Percentiles rank a stretch among this genome's conserved stretches.
Conservation (phyloP, 805 yeast species). For the Suhomyces faveliae region DNA sequence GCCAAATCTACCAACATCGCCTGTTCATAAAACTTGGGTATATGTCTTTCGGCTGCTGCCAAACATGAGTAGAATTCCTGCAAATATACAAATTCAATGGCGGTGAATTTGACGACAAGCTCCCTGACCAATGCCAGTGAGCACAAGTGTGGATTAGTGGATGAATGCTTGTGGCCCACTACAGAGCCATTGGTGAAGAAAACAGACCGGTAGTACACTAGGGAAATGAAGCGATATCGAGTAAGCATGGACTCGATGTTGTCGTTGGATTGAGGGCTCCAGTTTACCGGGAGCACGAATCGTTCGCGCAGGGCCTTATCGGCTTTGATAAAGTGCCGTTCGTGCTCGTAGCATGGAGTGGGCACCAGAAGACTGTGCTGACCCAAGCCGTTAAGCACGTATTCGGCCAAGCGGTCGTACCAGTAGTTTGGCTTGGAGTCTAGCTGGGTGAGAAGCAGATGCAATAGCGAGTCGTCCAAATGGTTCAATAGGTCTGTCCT, state of each 20-base stretch:
- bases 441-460: conserved; percentile 21
- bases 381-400: conserved; percentile 28
- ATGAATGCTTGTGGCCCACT: conserved; percentile 1
- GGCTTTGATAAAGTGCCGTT: conserved; percentile 20
- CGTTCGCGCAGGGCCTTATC: conserved; percentile 17
- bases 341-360: conserved; percentile 26
- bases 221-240: conserved; percentile 20
- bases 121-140: conserved; percentile 10
- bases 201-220: conserved; percentile 19
- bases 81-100: conserved; percentile 11
- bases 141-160: neutral
- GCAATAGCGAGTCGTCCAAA: conserved; percentile 8
- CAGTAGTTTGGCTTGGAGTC: conserved; percentile 21
- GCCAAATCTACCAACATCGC: conserved; percentile 12
- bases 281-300: conserved; percentile 6
- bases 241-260: conserved; percentile 27
- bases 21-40: conserved; percentile 8
- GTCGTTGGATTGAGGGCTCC: conserved; percentile 17
- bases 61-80: conserved; percentile 13
- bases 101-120: conserved; percentile 10
- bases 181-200: conserved; percentile 13
- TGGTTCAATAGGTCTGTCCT: conserved; percentile 6
- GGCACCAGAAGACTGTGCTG: conserved; percentile 16
- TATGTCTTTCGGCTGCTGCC: neutral
- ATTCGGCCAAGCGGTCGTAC: conserved; percentile 32